Evolutionary conservation across 176 grass and related monocot genomes (phyloP), one percentile per base, ranked within the genome.

Genomic region (Oryza longistaminata): DNA sequence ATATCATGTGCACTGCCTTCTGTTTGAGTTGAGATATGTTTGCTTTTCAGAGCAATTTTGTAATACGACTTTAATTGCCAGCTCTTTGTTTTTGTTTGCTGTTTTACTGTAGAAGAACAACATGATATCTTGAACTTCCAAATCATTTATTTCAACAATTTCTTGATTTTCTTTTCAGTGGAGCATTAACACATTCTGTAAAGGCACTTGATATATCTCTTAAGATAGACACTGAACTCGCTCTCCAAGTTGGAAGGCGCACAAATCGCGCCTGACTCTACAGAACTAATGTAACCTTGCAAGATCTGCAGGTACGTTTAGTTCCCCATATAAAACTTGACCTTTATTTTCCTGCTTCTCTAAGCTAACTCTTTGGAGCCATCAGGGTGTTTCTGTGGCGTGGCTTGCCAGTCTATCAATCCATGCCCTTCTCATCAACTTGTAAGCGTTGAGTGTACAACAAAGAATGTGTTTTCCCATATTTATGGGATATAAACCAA

Each of bases 181-280:
- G 96, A 84, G 96, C 96, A 48, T 79, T 96, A 75, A 99, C 96
- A 0, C 96, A 96, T 71, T 99, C 96, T n/a, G 93, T 99, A 42
- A 99, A 94, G 86, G 96, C 96, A 27, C 88, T 99, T 15, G 96
- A 99, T 83, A 99, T 99, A 58, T 96, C 91, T 37, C 86, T 99
- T 0, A 99, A 99, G 90, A 92, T 94, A 82, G 96, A 99, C 61
- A 99, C 93, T 9, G 91, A 99, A 48, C 91, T 99, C 7, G 93
- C 96, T 25, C 93, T 96, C 83, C 90, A 99, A 87, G 93, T 96
- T 25, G 96, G 96, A 89, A 88, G 90, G 76, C 93, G 96, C 7
- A 99, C 96, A 35, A 98, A 95, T 26, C 96, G 96, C 0, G 90
- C 96, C 49, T 98, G 77, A 95, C 67, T 53, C 25, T 55, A 46